Evolutionary conservation across 768 basidiomycete genomes (phyloP).

Genomic region (Rhodotorula babjevae): DNA sequence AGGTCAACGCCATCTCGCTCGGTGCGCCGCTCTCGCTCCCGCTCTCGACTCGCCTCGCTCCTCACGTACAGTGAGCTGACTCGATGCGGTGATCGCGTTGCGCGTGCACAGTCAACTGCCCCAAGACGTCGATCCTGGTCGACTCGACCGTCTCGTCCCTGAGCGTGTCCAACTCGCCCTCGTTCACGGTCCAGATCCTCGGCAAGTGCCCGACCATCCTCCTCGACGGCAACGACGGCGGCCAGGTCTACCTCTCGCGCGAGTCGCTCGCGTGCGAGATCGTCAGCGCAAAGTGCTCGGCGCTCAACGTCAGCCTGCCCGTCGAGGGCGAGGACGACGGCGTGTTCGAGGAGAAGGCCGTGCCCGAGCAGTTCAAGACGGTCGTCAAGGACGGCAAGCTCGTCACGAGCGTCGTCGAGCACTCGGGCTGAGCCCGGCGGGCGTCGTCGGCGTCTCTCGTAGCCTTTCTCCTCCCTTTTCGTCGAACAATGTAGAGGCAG

Average conservation of each 20-base stretch:
- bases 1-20: slow-evolving; percentile 87
- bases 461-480: too few species aligned
- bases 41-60: neutral
- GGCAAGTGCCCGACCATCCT: slow-evolving; percentile 87
- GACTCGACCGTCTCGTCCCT: slow-evolving; percentile 90
- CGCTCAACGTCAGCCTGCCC: slow-evolving; percentile 76
- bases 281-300: slow-evolving; percentile 89
- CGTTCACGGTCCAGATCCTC: slow-evolving; percentile 85
- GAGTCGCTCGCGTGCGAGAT: slow-evolving; percentile 66
- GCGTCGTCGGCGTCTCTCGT: neutral
- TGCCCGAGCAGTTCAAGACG: slow-evolving; percentile 95
- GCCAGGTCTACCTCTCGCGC: slow-evolving; percentile 87
- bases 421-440: slow-evolving; percentile 50
- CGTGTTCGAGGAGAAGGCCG: slow-evolving; percentile 76
- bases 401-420: slow-evolving; percentile 83
- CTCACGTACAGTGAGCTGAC: neutral
- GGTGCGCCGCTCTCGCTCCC: slow-evolving; percentile 53
- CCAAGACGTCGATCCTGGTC: slow-evolving; percentile 78
- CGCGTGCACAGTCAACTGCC: slow-evolving; percentile 80
- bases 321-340: slow-evolving; percentile 80
- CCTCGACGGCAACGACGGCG: slow-evolving; percentile 89
- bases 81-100: neutral
- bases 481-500: neutral
- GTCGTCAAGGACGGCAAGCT: slow-evolving; percentile 74
- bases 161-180: slow-evolving; percentile 82